Evolutionary conservation across 73 alveolate genomes (phyloP).

Genomic region (Tetrahymena elliotti): DNA sequence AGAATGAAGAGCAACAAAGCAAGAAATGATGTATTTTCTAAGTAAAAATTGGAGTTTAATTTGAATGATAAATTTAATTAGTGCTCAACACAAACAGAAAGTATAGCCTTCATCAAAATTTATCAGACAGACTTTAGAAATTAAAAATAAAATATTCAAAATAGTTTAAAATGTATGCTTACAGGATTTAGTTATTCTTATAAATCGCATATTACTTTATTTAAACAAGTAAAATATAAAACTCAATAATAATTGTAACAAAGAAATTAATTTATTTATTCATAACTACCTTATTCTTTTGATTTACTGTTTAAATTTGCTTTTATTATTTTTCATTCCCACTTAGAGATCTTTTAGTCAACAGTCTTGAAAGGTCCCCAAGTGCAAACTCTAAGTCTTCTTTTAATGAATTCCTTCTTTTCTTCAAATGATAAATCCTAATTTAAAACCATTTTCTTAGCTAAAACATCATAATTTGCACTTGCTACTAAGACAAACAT

Average conservation of each 20-base stretch:
- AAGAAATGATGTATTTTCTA: no score
- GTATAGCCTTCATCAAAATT: background rate
- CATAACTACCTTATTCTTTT: background rate
- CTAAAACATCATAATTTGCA: background rate
- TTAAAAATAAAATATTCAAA: no score
- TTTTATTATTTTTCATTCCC: background rate
- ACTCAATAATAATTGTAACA: no score
- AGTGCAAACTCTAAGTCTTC: background rate
- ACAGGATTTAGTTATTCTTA: background rate
- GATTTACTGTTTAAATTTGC: background rate
- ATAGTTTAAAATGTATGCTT: background rate
- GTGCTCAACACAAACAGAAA: no score
- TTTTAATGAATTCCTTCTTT: conserved; percentile 1
- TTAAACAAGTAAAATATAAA: no score
- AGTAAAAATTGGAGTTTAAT: no score
- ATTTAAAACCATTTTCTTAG: background rate
- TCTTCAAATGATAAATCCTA: background rate
- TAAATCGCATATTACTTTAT: background rate
- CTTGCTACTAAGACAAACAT: background rate
- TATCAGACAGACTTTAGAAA: background rate
- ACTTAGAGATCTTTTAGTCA: background rate
- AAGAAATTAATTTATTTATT: no score
- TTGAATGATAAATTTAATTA: no score
- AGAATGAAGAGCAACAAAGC: no score
- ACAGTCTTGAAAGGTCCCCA: conserved; percentile 6